These are phyloP conservation scores for Pichia sp. DNA, from an alignment of 1,139 yeast genomes.

Conservation along the genomic window DNA sequence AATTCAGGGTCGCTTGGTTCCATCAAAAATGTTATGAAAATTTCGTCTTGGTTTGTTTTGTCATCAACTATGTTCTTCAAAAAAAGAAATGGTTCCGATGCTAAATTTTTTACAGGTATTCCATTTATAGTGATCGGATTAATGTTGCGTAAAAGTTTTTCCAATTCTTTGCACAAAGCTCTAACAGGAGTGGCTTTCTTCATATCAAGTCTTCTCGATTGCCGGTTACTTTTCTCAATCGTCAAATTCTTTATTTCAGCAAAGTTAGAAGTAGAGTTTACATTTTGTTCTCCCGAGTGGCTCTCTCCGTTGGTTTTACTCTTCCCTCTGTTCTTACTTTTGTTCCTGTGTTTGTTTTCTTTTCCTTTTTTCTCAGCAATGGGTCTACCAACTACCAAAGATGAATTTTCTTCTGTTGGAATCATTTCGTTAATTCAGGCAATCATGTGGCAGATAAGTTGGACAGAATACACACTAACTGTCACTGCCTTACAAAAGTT, in stretches of 20 bases:
- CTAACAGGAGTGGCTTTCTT: neutral
- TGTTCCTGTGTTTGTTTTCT: neutral
- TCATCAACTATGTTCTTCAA: constrained; percentile 20
- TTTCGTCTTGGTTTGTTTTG: constrained; percentile 19
- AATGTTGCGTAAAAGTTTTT: constrained; percentile 10
- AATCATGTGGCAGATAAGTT: no score
- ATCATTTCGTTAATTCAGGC: no score
- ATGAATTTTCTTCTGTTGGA: no score
- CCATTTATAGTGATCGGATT: constrained; percentile 31
- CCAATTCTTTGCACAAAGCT: constrained; percentile 9
- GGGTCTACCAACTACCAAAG: no score
- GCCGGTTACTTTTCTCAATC: neutral
- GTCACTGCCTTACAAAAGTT: neutral
- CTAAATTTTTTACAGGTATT: constrained; percentile 21
- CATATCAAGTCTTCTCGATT: neutral
- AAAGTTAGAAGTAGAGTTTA: no score
- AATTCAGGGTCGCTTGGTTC: constrained; percentile 71
- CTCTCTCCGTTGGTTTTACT: neutral
- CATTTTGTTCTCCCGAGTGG: no score
- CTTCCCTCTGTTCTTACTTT: neutral
- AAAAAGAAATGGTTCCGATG: constrained; percentile 21
- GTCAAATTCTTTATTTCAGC: no score
- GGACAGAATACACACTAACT: no score
- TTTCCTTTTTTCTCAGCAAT: neutral
- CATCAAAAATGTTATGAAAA: constrained; percentile 32